Evolutionary conservation across 495 filamentous ascomycete genomes (phyloP).

Genomic region (Hypoxylon crocopeplum): DNA sequence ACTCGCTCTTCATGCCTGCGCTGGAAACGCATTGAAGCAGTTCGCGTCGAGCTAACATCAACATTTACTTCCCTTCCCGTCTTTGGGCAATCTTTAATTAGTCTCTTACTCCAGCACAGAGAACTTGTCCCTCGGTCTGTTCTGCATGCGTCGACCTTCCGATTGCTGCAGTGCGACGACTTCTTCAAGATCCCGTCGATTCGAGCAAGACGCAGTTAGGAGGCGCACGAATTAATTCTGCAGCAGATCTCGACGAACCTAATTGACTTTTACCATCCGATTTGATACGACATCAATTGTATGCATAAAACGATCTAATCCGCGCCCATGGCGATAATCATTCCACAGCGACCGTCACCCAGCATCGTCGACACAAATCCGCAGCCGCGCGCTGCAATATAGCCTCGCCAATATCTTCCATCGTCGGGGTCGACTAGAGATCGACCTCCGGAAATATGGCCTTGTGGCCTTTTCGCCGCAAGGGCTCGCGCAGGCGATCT

Average conservation of each 20-base stretch:
- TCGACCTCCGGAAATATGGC: slow-evolving; percentile 61
- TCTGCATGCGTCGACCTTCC: slow-evolving; percentile 17
- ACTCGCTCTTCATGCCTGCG: slow-evolving; percentile 28
- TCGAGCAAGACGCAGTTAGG: slow-evolving; percentile 8
- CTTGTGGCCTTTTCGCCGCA: slow-evolving; percentile 81
- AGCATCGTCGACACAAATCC: slow-evolving; percentile 34
- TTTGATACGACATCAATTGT: slow-evolving; percentile 17
- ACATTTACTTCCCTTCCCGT: background rate
- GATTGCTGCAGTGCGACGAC: slow-evolving; percentile 31
- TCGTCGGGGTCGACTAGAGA: slow-evolving; percentile 2
- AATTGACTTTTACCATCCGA: slow-evolving; percentile 3
- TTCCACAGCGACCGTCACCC: slow-evolving; percentile 33
- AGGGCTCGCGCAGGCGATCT: slow-evolving; percentile 58
- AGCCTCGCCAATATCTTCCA: slow-evolving; percentile 30
- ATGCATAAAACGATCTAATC: slow-evolving; percentile 33
- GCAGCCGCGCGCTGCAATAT: slow-evolving; percentile 27
- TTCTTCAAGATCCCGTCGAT: slow-evolving; percentile 18
- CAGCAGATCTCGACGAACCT: slow-evolving; percentile 16
- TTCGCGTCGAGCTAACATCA: slow-evolving; percentile 28
- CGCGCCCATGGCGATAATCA: slow-evolving; percentile 45
- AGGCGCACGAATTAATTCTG: slow-evolving; percentile 22
- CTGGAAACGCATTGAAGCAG: slow-evolving; percentile 30
- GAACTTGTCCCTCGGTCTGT: slow-evolving; percentile 6
- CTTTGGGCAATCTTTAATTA: slow-evolving; percentile 18
- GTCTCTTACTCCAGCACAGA: slow-evolving; percentile 4